Conservation (phyloP, 108 stramenopile genomes). For the Cyclotella baltica region DNA sequence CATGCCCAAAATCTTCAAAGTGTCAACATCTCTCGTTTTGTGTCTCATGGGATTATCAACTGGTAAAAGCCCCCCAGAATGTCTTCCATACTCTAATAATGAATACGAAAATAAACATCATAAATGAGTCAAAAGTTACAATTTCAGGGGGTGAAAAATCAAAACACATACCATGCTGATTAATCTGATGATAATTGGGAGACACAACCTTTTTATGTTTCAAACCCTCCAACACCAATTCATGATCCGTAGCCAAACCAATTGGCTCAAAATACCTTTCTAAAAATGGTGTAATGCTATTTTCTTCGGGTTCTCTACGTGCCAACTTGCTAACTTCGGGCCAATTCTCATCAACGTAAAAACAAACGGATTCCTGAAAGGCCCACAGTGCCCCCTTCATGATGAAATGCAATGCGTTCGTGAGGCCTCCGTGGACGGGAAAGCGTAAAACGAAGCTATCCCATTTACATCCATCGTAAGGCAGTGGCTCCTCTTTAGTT, state of each 20-base stretch:
- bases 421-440: slow-evolving; percentile 9
- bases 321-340: slow-evolving; percentile 8
- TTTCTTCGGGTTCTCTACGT: background rate
- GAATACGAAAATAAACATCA: too few relatives aligned
- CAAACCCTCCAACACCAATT: background rate
- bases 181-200: slow-evolving; percentile 1
- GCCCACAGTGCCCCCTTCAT: slow-evolving; percentile 20
- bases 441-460: background rate
- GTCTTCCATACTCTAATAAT: background rate
- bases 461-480: background rate
- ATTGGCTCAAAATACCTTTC: slow-evolving; percentile 19
- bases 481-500: background rate
- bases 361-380: slow-evolving; percentile 4
- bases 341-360: slow-evolving; percentile 8
- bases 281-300: slow-evolving; percentile 9
- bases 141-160: too few relatives aligned
- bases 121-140: too few relatives aligned
- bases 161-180: too few relatives aligned
- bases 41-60: background rate
- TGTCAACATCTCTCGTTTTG: background rate
- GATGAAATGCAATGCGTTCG: slow-evolving; percentile 12
- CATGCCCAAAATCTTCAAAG: background rate
- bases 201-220: background rate
- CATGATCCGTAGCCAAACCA: slow-evolving; percentile 3
- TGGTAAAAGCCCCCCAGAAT: background rate